phyloP scores from a whole-genome alignment of 2,329 filamentous ascomycete genomes.

The Zymoseptoria pseudotritici region DNA sequence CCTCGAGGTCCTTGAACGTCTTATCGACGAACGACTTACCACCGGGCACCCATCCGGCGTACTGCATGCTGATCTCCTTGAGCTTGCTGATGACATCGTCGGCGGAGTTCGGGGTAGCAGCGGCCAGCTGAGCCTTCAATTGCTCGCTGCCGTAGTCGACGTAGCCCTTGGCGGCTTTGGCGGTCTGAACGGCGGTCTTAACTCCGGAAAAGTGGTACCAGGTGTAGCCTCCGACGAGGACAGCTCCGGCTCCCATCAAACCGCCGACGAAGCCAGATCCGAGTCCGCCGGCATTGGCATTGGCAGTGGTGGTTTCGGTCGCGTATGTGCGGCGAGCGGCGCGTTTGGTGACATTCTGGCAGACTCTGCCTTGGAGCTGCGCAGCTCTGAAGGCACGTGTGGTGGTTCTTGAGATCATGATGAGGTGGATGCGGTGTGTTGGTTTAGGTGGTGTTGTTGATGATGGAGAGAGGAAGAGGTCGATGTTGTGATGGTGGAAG shows the following conservation, averaged over 20 bases:
- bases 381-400: constrained; percentile 8
- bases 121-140: constrained; percentile 36
- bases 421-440: background rate
- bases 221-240: constrained; percentile 14
- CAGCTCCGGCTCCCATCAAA: constrained; percentile 10
- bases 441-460: background rate
- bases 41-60: constrained; percentile 65
- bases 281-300: background rate
- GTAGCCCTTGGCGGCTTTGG: constrained; percentile 51
- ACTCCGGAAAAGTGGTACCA: constrained; percentile 50
- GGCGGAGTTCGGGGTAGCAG: constrained; percentile 54
- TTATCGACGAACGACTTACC: constrained; percentile 60
- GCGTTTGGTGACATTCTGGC: background rate
- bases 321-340: constrained; percentile 9
- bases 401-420: constrained; percentile 7
- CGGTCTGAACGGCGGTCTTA: constrained; percentile 41
- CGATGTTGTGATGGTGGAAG: background rate
- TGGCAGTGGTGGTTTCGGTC: constrained; percentile 1
- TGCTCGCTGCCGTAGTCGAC: constrained; percentile 53
- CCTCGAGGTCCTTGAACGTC: constrained; percentile 64
- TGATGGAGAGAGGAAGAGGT: background rate
- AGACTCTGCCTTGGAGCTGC: constrained; percentile 1
- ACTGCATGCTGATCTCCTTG: constrained; percentile 58
- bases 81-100: constrained; percentile 62
- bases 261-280: constrained; percentile 9